Evolutionary conservation across 1,139 yeast species (phyloP), one percentile per base, ranked within the genome.

Genomic region (Geotrichum aggregatum): DNA sequence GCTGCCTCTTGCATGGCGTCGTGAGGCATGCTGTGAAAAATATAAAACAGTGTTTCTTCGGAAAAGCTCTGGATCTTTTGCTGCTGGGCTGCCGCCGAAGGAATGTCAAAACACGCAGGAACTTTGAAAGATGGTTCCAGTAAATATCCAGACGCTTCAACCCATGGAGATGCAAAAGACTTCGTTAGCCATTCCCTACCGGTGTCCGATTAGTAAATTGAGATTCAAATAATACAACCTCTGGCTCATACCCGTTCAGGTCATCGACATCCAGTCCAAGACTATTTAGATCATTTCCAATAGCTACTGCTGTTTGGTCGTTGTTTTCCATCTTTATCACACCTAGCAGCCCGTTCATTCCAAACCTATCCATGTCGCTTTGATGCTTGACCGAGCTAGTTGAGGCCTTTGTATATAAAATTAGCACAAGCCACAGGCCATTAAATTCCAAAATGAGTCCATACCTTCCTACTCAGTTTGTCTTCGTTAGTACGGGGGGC

Each of bases 1-100:
- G 96, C 95, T 54, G 88, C 78, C 67, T 94, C 98, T 68, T 94
- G 99, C 68, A 92, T 74, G 3, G 89, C 82, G 65, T 94, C 97
- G 55, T 91, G 81, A 6, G 98, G 96, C 74, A 84, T 88, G 63
- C 95, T 87, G 71, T 94, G 94, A 67, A 94, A 94, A 33, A 94
- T 84, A 70, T 87, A 92, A 67, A 94, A 94, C 51, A 94, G 74
- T 1, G 98, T 92, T 64, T 92, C 98, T 63, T 92, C 98, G 44
- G 88, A 83, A 61, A 92, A 85, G 45, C 82, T 76, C 52, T 81
- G 80, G 53, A 92, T 79, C 65, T 88, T 83, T 52, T 80, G 79
- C 63, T 86, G 95, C 54, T 79, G 80, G 5, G 75, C 72, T 59
- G 78, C 85, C 61, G 71, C 76, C 63, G 73, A 76, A 60, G 70